Conservation (phyloP, 2,329 filamentous ascomycete species). For the Chrysosporium keratinophilum region DNA sequence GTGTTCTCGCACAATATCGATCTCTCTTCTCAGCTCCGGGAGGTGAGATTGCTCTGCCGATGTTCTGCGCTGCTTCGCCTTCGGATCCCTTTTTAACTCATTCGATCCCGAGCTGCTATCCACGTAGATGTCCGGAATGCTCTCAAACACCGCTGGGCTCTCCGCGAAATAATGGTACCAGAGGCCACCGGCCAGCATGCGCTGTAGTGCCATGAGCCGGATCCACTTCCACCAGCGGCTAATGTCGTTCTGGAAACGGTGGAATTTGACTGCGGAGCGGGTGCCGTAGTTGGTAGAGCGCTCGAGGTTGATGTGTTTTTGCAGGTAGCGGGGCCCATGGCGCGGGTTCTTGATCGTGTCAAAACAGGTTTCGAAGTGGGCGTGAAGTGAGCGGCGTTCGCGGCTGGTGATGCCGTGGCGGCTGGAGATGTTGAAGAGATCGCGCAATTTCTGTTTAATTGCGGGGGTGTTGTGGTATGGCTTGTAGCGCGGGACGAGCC, state of each 20-base stretch:
- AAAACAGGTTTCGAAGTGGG: slow-evolving; percentile 55
- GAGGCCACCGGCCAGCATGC: slow-evolving; percentile 53
- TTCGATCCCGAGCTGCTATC: background rate
- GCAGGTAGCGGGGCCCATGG: slow-evolving; percentile 56
- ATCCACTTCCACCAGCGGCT: slow-evolving; percentile 67
- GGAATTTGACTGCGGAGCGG: slow-evolving; percentile 51
- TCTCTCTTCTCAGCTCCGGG: background rate
- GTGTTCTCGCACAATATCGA: background rate
- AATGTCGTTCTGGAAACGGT: slow-evolving; percentile 50
- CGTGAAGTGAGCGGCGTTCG: slow-evolving; percentile 52
- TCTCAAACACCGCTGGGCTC: slow-evolving; percentile 52
- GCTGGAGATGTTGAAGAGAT: slow-evolving; percentile 50
- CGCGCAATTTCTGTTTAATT: slow-evolving; percentile 48
- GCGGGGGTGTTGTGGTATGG: slow-evolving; percentile 55
- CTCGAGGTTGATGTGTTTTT: slow-evolving; percentile 44
- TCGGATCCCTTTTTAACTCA: background rate
- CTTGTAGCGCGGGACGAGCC: slow-evolving; percentile 53
- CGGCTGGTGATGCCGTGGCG: slow-evolving; percentile 57
- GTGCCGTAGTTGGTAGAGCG: slow-evolving; percentile 52
- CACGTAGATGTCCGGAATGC: slow-evolving; percentile 35
- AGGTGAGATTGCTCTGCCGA: background rate
- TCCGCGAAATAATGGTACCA: slow-evolving; percentile 50
- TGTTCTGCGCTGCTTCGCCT: background rate
- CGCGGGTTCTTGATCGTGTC: slow-evolving; percentile 57
- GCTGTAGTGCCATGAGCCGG: slow-evolving; percentile 50